Conservation (phyloP, 148 eudicot genomes). For the Camellia sinensis region DNA sequence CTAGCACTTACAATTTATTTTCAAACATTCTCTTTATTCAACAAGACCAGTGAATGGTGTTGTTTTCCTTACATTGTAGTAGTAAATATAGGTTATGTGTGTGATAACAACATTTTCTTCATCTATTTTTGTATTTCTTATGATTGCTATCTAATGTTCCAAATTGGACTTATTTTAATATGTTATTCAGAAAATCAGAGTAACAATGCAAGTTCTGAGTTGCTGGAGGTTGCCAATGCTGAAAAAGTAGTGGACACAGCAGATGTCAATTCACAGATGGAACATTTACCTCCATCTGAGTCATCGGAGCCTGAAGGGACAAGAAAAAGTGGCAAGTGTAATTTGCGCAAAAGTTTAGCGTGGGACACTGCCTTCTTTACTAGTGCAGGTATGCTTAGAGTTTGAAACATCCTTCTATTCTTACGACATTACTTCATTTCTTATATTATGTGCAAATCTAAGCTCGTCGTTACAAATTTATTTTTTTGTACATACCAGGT, state of each 20-base stretch:
- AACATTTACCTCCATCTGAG: conserved; percentile 33
- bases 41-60: background rate
- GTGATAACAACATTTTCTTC: background rate
- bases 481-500: conserved; percentile 41
- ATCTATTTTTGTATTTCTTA: background rate
- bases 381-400: conserved; percentile 58
- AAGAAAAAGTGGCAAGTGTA: conserved; percentile 53
- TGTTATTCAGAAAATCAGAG: conserved; percentile 15
- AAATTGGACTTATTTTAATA: background rate
- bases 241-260: conserved; percentile 23
- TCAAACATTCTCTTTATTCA: background rate
- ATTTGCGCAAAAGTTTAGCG: conserved; percentile 93
- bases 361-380: conserved; percentile 97
- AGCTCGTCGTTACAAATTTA: background rate
- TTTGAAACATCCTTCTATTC: background rate
- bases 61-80: background rate
- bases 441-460: background rate
- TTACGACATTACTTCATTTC: background rate
- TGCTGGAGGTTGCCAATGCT: conserved; percentile 8
- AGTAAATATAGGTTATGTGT: background rate
- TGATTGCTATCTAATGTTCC: background rate
- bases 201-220: background rate
- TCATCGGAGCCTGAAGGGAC: conserved; percentile 35
- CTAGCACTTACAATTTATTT: background rate
- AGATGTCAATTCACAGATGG: conserved; percentile 8